phyloP scores from a whole-genome alignment of 257 asterid species.

The Plantago major region DNA sequence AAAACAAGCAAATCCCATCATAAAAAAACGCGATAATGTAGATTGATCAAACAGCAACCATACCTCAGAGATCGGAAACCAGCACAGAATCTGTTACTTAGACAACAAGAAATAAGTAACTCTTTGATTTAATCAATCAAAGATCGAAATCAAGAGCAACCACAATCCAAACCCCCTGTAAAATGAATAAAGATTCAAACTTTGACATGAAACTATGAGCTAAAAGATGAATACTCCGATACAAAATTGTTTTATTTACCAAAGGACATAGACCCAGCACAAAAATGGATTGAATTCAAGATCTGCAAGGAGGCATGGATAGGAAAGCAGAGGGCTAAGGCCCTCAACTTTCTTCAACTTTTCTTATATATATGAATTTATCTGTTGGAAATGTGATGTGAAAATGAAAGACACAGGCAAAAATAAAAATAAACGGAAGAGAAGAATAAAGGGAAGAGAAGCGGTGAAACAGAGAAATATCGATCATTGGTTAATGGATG shows the following conservation, averaged over 20 bases:
- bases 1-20: constrained; percentile 32
- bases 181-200: constrained; percentile 34
- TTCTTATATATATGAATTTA: constrained; percentile 33
- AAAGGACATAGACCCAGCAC: constrained; percentile 40
- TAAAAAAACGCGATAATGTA: constrained; percentile 35
- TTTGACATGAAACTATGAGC: constrained; percentile 23
- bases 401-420: too few species aligned
- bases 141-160: constrained; percentile 60
- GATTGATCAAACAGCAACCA: constrained; percentile 34
- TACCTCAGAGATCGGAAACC: constrained; percentile 34
- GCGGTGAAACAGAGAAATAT: too few species aligned
- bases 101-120: constrained; percentile 18
- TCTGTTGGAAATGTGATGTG: not conserved
- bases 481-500: too few species aligned
- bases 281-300: constrained; percentile 52
- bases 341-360: constrained; percentile 57
- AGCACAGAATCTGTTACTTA: constrained; percentile 23
- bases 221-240: too few species aligned
- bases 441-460: too few species aligned
- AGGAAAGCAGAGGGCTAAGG: constrained; percentile 62
- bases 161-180: constrained; percentile 43
- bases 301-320: constrained; percentile 74
- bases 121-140: constrained; percentile 37
- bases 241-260: too few species aligned
- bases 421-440: too few species aligned